Evolutionary conservation across 1,284 basidiomycete genomes (phyloP).

Genomic region (Malassezia arunalokei): DNA sequence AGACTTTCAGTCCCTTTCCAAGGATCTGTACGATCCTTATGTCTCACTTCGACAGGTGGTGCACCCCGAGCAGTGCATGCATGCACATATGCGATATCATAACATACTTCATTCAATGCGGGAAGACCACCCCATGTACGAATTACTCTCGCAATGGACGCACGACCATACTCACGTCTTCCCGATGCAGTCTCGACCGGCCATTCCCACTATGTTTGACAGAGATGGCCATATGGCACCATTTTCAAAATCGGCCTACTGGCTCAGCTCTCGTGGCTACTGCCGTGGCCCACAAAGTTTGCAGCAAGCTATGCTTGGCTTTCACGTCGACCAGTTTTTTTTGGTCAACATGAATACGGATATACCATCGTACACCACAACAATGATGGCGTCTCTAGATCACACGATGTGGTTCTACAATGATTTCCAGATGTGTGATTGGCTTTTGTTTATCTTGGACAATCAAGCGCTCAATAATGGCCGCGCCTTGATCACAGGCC

Average conservation of each 20-base stretch:
- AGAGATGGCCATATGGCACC: slow-evolving; percentile 25
- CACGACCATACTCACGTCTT: slow-evolving; percentile 18
- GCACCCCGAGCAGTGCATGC: slow-evolving; percentile 19
- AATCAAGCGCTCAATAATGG: slow-evolving; percentile 38
- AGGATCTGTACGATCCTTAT: background rate
- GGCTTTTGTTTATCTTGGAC: slow-evolving; percentile 42
- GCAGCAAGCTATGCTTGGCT: slow-evolving; percentile 37
- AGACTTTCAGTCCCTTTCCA: slow-evolving; percentile 15
- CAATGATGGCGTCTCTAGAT: slow-evolving; percentile 44
- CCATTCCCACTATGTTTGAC: slow-evolving; percentile 38
- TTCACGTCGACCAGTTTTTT: slow-evolving; percentile 20
- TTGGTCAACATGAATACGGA: slow-evolving; percentile 28
- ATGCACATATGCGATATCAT: slow-evolving; percentile 29
- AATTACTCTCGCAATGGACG: slow-evolving; percentile 24
- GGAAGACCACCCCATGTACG: slow-evolving; percentile 16
- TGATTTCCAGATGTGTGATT: slow-evolving; percentile 33
- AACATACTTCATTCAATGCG: slow-evolving; percentile 17
- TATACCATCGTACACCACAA: slow-evolving; percentile 20
- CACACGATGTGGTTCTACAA: slow-evolving; percentile 45
- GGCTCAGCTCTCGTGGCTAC: slow-evolving; percentile 31
- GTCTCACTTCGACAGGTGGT: background rate
- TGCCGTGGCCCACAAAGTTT: slow-evolving; percentile 24
- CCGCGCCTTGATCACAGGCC: slow-evolving; percentile 32
- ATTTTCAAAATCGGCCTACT: slow-evolving; percentile 39
- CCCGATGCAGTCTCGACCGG: slow-evolving; percentile 14